Evolutionary conservation across 1,139 yeast species (phyloP).

Genomic region (Pichia sp.): DNA sequence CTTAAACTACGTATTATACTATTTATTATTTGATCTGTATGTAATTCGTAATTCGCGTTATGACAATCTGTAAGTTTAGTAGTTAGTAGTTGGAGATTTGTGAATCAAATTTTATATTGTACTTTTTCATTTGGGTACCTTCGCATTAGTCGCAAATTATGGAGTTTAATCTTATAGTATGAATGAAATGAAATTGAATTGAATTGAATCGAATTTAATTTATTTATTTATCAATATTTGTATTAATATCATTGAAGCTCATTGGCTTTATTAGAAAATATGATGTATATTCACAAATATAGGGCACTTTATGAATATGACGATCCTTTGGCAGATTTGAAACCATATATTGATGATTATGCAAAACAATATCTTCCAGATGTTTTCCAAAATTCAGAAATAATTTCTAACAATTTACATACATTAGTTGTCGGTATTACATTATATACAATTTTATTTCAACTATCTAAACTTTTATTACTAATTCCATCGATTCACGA

Average conservation of each 20-base stretch:
- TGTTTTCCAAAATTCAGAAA: slow-evolving; percentile 5
- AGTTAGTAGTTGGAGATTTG: no score
- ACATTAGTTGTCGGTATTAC: slow-evolving; percentile 32
- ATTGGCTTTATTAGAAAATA: background rate
- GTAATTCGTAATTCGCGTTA: no score
- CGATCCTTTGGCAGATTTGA: slow-evolving; percentile 28
- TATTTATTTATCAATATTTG: no score
- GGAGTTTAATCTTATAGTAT: no score
- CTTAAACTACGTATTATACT: no score
- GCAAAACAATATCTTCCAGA: slow-evolving; percentile 35
- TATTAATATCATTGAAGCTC: background rate
- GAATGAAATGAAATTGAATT: no score
- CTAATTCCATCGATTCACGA: slow-evolving; percentile 25
- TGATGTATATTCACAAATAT: slow-evolving; percentile 9
- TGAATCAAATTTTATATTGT: no score
- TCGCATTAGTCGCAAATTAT: no score
- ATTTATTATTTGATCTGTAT: no score
- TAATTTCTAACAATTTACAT: slow-evolving; percentile 29
- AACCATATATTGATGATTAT: slow-evolving; percentile 23
- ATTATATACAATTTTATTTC: slow-evolving; percentile 37
- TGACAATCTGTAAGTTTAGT: no score
- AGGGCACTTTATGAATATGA: slow-evolving; percentile 18
- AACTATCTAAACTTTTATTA: slow-evolving; percentile 40
- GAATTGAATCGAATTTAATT: no score
- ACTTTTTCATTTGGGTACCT: no score